Base-by-base conservation (phyloP, 768 basidiomycete genomes). In the Cystofilobasidium capitatum region DNA sequence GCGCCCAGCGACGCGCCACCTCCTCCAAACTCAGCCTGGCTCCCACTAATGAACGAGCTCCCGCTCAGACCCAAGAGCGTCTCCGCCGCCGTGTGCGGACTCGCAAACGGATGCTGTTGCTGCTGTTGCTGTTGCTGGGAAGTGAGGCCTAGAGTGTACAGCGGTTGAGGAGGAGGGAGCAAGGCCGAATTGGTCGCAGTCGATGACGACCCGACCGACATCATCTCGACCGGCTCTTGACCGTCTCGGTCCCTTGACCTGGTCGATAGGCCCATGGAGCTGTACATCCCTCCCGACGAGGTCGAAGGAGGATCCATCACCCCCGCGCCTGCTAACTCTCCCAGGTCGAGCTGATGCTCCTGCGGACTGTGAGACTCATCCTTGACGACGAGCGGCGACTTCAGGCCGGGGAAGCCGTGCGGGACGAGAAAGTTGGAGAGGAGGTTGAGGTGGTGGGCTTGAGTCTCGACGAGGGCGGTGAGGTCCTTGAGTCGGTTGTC, bases 401-500 rank as follows among this genome's bases (percentile, higher is more conserved):
- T 2, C 4, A n/a, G 24, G 49, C 3, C 49, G 6, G 26, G 14
- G 20, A 33, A 55, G 29, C 51, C 51, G 6, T 14, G 26, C 51
- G 51, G 51, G 8, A 31, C 51, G 13, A 55, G 51, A 22, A 55
- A 55, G 29, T 31, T 31, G 51, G 7, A 3, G 29, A 55, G 31
- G 2, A 2, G 29, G 3, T 14, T 17, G 29, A 55, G 51, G 29
- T 55, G 29, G 29, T 4, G 29, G 29, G 51, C 2, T 14, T 33
- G 51, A 14, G 17, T 17, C 51, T 29, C 17, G 7, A 49, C 47
- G 24, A 13, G 10, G n/a, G 51, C 20, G 14, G 29, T 26, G 51
- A 55, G 29, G 31, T 55, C 51, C 51, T 55, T 55, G 51, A 55
- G 29, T 5, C 51, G 51, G 51, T 22, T 55, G 29, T 55, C 51